Evolutionary conservation across 2,329 filamentous ascomycete genomes (phyloP), one percentile per base, ranked within the genome.

Genomic region (Pseudopithomyces chartarum): DNA sequence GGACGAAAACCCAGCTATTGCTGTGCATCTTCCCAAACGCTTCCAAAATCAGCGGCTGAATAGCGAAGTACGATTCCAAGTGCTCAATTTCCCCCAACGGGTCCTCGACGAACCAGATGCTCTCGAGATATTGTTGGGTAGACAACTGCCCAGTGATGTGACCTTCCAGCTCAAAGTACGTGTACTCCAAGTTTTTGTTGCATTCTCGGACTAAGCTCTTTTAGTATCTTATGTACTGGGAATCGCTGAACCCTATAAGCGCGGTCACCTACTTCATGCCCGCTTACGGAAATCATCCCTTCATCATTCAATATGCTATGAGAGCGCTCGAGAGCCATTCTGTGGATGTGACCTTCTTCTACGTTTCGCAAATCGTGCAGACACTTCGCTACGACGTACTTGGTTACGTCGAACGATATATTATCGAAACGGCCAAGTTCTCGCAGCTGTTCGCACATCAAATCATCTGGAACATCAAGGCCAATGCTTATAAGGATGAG

Each of bases 391-490:
- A 98, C 68, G 95, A 99, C 80, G 85, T 85, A 12, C 82, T 99
- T 22, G 95, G 95, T 54, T 99, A 99, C 71, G 93, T 97, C 2
- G 92, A 97, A 76, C 86, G 94, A 43, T 99, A 97, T 71, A 98
- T 99, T 54, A 83, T 98, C 15, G 95, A 99, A 78, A 97, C 96
- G 0, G 95, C 93, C 1, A 94, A 96, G 67, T 93, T 97, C 70
- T 98, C 95, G n/a, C 95, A 98, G 75, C 80, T 98, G 8, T 99
- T 99, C 76, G 94, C 96, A 2, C 96, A 99, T 75, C 95, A 99
- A 70, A 98, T 99, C 64, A 99, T 99, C 72, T 99, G 96, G 95
- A 99, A 99, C 74, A 99, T 99, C 90, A 99, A 98, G 75, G 95
- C 95, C 32, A 99, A 99, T 75, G 91, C 93, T 1, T 99, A 91